A percentile compares a stretch with the other conserved stretches of the same genome.
phyloP scores from a whole-genome alignment of 257 asterid species.

The Gardenia jasminoides region DNA sequence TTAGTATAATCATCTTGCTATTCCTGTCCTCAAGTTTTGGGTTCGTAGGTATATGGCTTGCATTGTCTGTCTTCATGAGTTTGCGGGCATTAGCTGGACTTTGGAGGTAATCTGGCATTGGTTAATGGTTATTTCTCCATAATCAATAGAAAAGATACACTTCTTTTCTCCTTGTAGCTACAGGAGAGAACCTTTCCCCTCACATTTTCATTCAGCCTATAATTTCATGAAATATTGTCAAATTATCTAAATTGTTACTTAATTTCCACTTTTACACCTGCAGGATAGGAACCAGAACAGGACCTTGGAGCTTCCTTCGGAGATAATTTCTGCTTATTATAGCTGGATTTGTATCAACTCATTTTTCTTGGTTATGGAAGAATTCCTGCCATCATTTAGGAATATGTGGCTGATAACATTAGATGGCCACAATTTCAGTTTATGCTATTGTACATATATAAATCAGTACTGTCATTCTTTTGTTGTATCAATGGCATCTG shows the following conservation, averaged over 20 bases:
- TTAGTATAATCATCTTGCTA: conserved; percentile 35
- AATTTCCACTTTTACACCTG: conserved; percentile 6
- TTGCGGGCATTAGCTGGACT: conserved; percentile 44
- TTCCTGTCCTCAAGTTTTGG: conserved; percentile 32
- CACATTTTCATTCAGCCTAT: background rate
- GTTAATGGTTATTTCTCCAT: background rate
- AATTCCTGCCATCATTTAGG: background rate
- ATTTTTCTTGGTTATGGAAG: background rate
- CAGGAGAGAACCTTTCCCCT: background rate
- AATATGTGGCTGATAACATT: background rate
- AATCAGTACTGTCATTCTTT: background rate
- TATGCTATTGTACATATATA: no score
- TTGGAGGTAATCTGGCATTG: conserved; percentile 30
- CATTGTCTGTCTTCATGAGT: conserved; percentile 47
- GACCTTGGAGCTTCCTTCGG: conserved; percentile 48
- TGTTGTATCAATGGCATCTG: background rate
- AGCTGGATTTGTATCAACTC: background rate
- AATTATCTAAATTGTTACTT: background rate
- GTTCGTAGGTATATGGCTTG: conserved; percentile 45
- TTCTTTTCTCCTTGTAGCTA: no score
- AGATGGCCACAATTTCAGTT: background rate
- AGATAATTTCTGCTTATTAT: conserved; percentile 7
- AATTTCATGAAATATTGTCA: no score
- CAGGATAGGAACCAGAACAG: conserved; percentile 53
- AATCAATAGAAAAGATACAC: background rate